Base-by-base conservation (phyloP, 202 grass and related monocot genomes). In the Zoysia matrella region DNA sequence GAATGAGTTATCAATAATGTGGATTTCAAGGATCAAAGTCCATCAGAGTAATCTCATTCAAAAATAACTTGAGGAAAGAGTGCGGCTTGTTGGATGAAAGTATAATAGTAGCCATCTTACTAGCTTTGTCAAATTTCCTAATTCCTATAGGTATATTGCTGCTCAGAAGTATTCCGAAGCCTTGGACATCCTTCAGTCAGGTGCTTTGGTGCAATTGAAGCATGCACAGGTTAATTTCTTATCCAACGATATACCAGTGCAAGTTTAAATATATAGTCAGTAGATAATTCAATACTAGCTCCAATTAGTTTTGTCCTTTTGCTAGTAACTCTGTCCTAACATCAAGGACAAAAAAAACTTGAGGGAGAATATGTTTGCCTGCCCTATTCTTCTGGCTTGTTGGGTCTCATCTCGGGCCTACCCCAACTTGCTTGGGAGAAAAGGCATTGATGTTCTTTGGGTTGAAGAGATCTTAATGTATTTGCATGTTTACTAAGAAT, bases 101-200 rank as follows among this genome's bases (percentile, higher is more conserved):
- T 72, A 22, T 71, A 49, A 30, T 49, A 71, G 4, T 55, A 7
- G 45, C 40, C 14, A 16, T 75, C 71, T 73, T 69, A 77, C 47
- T 75, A 50, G 22, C 41, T 74, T 86, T 70, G 4, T 48, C 51
- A 53, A 49, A 55, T 87, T 36, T 36, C 30, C 30, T 36, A 36
- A 36, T 79, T 83, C 10, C 3, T 80, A 56, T 78, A 98, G 95
- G 86, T 98, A 98, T 82, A 82, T 85, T 78, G 63, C 92, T 86
- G 89, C 73, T 67, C 89, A 95, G 83, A 93, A 80, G 88, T 90
- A 93, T 79, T 90, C 74, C 44, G 90, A 95, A 90, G 90, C 92
- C 62, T 85, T 95, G 77, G 92, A 98, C 80, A 95, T 98, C 54
- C 87, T 98, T 76, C 82, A 98, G 65, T 91, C 95, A 65, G 95